Evolutionary conservation across 805 yeast species (phyloP), one percentile per base, ranked within the genome.

Genomic region (Cyberlindnera mrakii): DNA sequence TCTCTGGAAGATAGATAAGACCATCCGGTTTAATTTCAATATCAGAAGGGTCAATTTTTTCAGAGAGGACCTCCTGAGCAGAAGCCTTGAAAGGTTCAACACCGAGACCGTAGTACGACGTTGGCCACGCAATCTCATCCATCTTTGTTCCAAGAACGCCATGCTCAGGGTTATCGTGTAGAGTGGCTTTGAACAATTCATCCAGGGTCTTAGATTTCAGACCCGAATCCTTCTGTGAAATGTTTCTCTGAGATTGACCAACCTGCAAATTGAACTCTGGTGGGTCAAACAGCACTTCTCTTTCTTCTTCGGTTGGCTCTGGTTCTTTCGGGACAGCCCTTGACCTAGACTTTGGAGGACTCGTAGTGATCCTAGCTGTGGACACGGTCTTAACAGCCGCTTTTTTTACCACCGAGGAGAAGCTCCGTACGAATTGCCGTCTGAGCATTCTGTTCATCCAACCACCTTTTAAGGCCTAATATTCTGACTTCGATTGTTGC

Each of bases 21-120:
- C 98, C 98, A 62, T 93, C 99, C 1, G 98, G 98, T 47, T 91
- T 93, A 51, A 93, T 84, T 61, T 93, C 99, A 41, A 93, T 80
- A 53, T 91, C 97, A 23, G 73, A 72, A 6, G 77, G 72, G 0
- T 72, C 74, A n/a, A 93, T 58, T 0, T 82, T 76, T 6, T 81
- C 76, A 41, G 79, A 59, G 15, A 93, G 66, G n/a, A 77, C 69
- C 20, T 75, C 74, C 42, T 78, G 80, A 0, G 80, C 71, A 33
- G 77, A 76, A 14, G 69, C 69, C 4, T 80, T 65, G 55, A 93
- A 91, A 1, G 96, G 82, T n/a, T 72, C 77, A 3, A 78, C 66
- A 6, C 96, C 96, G 30, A 93, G 67, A 0, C 98, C 98, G 53
- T 77, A 83, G 68, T 82, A 93, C 2, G 96, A 85, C 20, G 77